Percentiles rank a stretch among this genome's conserved stretches.
Evolutionary conservation across 2,329 filamentous ascomycete genomes (phyloP).

Genomic region (Ceratocystiopsis sp.): DNA sequence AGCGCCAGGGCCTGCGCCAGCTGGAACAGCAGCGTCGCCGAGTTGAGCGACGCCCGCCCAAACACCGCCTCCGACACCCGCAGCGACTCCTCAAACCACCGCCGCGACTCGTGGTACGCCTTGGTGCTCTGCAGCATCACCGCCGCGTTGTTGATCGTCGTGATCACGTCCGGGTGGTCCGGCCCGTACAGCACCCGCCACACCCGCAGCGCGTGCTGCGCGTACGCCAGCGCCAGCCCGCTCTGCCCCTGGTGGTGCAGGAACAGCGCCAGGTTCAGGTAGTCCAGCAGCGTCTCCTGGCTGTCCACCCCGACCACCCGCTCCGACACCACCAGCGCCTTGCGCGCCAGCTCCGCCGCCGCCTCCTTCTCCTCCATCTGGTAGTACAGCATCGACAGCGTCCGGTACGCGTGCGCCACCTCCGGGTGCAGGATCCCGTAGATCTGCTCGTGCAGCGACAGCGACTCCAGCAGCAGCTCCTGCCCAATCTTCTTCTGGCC

Average conservation of each 20-base stretch:
- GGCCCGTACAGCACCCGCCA: conserved; percentile 96
- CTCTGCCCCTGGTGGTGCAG: conserved; percentile 87
- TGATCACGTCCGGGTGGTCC: conserved; percentile 92
- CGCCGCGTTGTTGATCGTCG: conserved; percentile 94
- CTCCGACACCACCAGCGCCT: conserved; percentile 92
- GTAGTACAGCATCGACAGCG: conserved; percentile 88
- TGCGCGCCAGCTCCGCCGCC: conserved; percentile 85
- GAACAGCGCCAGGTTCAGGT: conserved; percentile 89
- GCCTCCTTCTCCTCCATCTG: conserved; percentile 95
- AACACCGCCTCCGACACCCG: conserved; percentile 79
- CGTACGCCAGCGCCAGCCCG: conserved; percentile 68
- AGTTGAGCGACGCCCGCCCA: conserved; percentile 78
- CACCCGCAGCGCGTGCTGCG: conserved; percentile 80
- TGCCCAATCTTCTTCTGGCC: conserved; percentile 91
- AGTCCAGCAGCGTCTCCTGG: conserved; percentile 83
- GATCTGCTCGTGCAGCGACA: conserved; percentile 95
- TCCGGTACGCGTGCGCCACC: conserved; percentile 89
- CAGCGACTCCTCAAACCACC: conserved; percentile 93
- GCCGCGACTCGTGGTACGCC: conserved; percentile 80
- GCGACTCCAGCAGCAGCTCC: conserved; percentile 85
- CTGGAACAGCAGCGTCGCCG: conserved; percentile 91
- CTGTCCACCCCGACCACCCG: conserved; percentile 87
- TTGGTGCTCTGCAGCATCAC: conserved; percentile 97
- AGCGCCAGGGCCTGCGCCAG: conserved; percentile 86
- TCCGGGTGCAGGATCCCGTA: conserved; percentile 95